A percentile compares a stretch with the other conserved stretches of the same genome.
Conservation (phyloP, 768 basidiomycete genomes). For the Podaxis pistillaris region DNA sequence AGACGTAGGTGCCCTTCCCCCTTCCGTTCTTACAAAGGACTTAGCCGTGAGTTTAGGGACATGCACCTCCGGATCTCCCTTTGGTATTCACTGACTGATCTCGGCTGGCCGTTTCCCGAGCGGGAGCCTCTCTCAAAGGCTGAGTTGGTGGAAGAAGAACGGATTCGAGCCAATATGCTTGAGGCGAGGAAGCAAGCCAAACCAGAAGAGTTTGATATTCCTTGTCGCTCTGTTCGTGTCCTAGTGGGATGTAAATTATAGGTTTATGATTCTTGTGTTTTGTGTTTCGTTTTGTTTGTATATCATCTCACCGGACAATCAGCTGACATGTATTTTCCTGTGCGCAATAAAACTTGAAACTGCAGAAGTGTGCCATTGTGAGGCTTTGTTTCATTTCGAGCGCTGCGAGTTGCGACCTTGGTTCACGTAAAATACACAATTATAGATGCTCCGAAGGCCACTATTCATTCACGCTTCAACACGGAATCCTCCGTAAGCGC, state of each 20-base stretch:
- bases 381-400: too few species aligned
- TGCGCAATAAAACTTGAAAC: background rate
- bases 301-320: background rate
- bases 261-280: background rate
- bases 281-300: background rate
- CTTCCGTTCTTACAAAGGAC: background rate
- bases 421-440: too few species aligned
- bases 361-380: too few species aligned
- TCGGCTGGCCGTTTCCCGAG: conserved; percentile 59
- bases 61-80: conserved; percentile 63
- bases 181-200: conserved; percentile 53
- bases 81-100: conserved; percentile 59
- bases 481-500: too few species aligned
- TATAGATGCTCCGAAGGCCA: too few species aligned
- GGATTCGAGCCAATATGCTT: conserved; percentile 58
- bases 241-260: conserved; percentile 58
- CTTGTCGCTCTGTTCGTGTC: conserved; percentile 59
- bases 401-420: too few species aligned
- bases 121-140: conserved; percentile 67
- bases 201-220: conserved; percentile 48
- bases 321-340: background rate
- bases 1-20: conserved; percentile 27
- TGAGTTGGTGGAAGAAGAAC: conserved; percentile 66
- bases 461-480: too few species aligned
- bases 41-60: conserved; percentile 41